A percentile compares a stretch with the other conserved stretches of the same genome.
These are phyloP conservation scores for Cordyceps javanica DNA, from an alignment of 2,329 filamentous ascomycete genomes.

Conservation along the genomic window DNA sequence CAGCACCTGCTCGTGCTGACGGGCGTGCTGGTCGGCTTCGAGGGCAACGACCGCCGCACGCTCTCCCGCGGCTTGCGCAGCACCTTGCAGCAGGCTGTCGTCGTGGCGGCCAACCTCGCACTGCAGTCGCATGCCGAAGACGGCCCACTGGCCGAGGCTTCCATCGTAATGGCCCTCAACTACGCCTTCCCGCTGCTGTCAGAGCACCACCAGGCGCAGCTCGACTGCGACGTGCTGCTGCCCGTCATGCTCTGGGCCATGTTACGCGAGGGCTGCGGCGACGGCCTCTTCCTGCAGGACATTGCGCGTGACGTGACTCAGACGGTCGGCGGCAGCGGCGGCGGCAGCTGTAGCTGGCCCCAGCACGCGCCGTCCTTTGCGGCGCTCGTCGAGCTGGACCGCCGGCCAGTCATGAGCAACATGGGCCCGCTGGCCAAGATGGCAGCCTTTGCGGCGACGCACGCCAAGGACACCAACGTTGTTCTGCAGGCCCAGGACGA, in stretches of 20 bases:
- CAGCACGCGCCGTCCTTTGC: slow-evolving; percentile 53
- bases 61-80: slow-evolving; percentile 57
- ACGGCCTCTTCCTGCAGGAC: slow-evolving; percentile 66
- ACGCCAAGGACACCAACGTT: slow-evolving; percentile 37
- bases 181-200: slow-evolving; percentile 70
- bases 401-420: slow-evolving; percentile 55
- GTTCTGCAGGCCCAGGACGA: slow-evolving; percentile 53
- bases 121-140: slow-evolving; percentile 43
- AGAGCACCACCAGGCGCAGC: slow-evolving; percentile 46
- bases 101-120: slow-evolving; percentile 70
- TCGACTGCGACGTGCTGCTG: slow-evolving; percentile 65
- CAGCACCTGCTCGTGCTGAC: slow-evolving; percentile 76
- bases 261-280: slow-evolving; percentile 67
- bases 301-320: slow-evolving; percentile 63
- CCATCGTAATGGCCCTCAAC: slow-evolving; percentile 66
- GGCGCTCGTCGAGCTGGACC: slow-evolving; percentile 51
- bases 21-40: slow-evolving; percentile 72
- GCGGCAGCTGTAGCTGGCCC: slow-evolving; percentile 56
- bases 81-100: slow-evolving; percentile 66
- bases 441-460: slow-evolving; percentile 56
- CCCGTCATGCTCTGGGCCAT: slow-evolving; percentile 63
- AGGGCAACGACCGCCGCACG: slow-evolving; percentile 55
- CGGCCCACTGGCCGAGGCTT: slow-evolving; percentile 36
- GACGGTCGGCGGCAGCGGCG: slow-evolving; percentile 21
- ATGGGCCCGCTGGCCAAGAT: slow-evolving; percentile 63